phyloP scores from a whole-genome alignment of 2,329 filamentous ascomycete species.

The Penicillium frequentans region DNA sequence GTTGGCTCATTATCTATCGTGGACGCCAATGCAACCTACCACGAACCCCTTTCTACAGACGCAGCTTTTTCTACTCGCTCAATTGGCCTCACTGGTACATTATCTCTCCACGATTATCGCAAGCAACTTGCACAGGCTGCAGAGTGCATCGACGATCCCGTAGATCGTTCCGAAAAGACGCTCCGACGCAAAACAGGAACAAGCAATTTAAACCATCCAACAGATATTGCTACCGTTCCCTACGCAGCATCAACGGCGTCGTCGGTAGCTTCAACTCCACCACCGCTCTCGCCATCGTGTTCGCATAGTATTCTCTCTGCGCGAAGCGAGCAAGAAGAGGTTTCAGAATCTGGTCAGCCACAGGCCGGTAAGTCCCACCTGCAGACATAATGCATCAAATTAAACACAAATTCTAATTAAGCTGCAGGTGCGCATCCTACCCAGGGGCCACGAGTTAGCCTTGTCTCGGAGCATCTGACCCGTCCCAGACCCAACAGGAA shows the following conservation, averaged over 20 bases:
- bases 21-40: conserved; percentile 19
- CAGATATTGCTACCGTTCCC: conserved; percentile 13
- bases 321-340: conserved; percentile 31
- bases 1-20: conserved; percentile 19
- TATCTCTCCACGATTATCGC: conserved; percentile 39
- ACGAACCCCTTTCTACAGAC: conserved; percentile 17
- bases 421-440: conserved; percentile 11
- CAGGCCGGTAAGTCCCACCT: not conserved
- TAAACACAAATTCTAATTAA: conserved; percentile 2
- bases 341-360: conserved; percentile 15
- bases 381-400: conserved; percentile 2
- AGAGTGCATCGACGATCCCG: conserved; percentile 24
- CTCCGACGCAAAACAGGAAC: conserved; percentile 36
- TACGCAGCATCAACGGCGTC: conserved; percentile 29
- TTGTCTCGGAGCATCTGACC: conserved; percentile 20
- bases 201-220: conserved; percentile 30
- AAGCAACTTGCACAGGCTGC: conserved; percentile 31
- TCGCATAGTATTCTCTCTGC: conserved; percentile 33
- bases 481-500: conserved; percentile 25
- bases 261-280: conserved; percentile 33
- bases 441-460: conserved; percentile 18
- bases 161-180: conserved; percentile 28
- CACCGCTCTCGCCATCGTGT: conserved; percentile 39
- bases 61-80: conserved; percentile 21
- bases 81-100: conserved; percentile 21